These are phyloP conservation scores for Candida takata DNA, from an alignment of 805 yeast genomes.

Conservation along the genomic window DNA sequence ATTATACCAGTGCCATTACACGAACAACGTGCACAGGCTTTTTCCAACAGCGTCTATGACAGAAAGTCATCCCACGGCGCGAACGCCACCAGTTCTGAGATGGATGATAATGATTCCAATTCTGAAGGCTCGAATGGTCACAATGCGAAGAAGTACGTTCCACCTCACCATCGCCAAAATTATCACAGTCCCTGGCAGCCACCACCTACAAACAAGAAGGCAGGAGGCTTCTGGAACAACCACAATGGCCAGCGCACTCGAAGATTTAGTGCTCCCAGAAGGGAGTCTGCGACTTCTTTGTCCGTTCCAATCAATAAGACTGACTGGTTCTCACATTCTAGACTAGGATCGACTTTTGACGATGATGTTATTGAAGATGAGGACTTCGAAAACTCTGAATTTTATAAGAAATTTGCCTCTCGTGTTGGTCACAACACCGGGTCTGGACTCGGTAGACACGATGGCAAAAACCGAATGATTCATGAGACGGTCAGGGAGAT, in stretches of 20 bases:
- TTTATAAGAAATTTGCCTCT: conserved; percentile 16
- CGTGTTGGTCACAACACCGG: conserved; percentile 17
- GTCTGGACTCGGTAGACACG: neutral
- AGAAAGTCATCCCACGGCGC: conserved; percentile 4
- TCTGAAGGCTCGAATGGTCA: conserved; percentile 5
- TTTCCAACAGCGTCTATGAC: conserved; percentile 9
- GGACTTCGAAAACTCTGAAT: conserved; percentile 18
- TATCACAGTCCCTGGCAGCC: conserved; percentile 13
- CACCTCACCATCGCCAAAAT: conserved; percentile 47
- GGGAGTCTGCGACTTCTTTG: conserved; percentile 20
- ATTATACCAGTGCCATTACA: conserved; percentile 9
- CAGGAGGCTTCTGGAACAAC: conserved; percentile 16
- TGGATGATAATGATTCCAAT: conserved; percentile 4
- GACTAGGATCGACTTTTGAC: conserved; percentile 7
- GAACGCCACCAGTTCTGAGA: no score
- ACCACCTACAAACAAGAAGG: conserved; percentile 4
- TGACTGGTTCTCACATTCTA: conserved; percentile 25
- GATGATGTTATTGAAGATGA: conserved; percentile 21
- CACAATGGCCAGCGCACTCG: conserved; percentile 8
- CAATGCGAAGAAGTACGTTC: conserved; percentile 31
- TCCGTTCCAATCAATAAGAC: conserved; percentile 32
- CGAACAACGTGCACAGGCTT: conserved; percentile 4
- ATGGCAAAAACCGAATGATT: conserved; percentile 5
- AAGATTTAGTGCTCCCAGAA: conserved; percentile 15
- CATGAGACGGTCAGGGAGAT: conserved; percentile 11